These are phyloP conservation scores for Hansenula lynferdii DNA, from an alignment of 1,139 yeast species.

Conservation along the genomic window DNA sequence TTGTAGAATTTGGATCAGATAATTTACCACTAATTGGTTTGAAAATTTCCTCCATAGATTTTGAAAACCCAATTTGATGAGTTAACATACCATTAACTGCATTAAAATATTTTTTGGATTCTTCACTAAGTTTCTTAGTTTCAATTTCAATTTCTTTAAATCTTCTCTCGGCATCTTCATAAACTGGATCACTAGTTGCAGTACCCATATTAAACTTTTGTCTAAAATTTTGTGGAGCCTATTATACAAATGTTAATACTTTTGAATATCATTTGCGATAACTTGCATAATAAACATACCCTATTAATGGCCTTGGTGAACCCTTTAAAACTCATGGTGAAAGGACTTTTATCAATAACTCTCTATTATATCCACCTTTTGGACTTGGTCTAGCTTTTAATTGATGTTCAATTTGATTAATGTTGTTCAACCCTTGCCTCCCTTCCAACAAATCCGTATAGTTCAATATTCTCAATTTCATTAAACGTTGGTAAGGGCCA, in stretches of 20 bases:
- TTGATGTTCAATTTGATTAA: not conserved
- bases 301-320: slow-evolving; percentile 80
- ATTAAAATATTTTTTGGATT: slow-evolving; percentile 80
- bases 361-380: not conserved
- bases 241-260: slow-evolving; percentile 6
- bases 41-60: slow-evolving; percentile 92
- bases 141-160: slow-evolving; percentile 88
- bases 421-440: too few species aligned
- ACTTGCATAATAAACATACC: slow-evolving; percentile 23
- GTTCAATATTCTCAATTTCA: too few species aligned
- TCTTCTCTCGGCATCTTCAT: slow-evolving; percentile 91
- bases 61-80: slow-evolving; percentile 89
- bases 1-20: slow-evolving; percentile 81
- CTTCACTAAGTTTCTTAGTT: slow-evolving; percentile 85
- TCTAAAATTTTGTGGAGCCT: slow-evolving; percentile 75
- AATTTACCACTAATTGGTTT: slow-evolving; percentile 92
- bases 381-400: not conserved
- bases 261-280: not conserved
- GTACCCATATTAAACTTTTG: slow-evolving; percentile 85
- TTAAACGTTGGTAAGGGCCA: too few species aligned
- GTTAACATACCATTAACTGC: slow-evolving; percentile 93
- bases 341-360: not conserved
- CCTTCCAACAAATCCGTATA: not conserved
- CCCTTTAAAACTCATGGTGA: slow-evolving; percentile 88
- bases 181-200: slow-evolving; percentile 80